Evolutionary conservation across 768 basidiomycete species (phyloP), one percentile per base, ranked within the genome.

Genomic region (Termitomyces sp.): DNA sequence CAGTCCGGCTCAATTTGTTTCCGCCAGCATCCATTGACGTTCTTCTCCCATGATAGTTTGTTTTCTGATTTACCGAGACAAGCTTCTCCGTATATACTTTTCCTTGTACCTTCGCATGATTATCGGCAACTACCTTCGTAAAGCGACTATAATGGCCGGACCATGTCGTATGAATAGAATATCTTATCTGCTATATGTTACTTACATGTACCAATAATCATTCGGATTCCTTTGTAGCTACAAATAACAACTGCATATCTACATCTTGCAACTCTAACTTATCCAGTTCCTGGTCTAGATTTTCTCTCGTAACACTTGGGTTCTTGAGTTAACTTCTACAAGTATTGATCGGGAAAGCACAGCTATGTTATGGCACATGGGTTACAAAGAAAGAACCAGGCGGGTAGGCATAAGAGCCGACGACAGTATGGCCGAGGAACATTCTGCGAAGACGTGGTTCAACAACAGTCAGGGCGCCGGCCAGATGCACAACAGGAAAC

Each of bases 1-100:
- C 65, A 70, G 59, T 70, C 64, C 56, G 45, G 4, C 8, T 58
- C 66, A 50, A 68, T 70, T 63, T 64, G 53, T 38, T 17, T 23
- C 35, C 26, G 21, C 38, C 30, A 19, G 28, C 51, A 31, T 30
- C 49, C 28, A 55, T 28, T 58, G 21, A 50, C 54, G 31, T 28
- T 60, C 45, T 53, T 48, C 50, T 26, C 31, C 35, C 33, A 35
- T 55, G 46, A n/a, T 56, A 66, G 63, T 66, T 61, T 50, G 55
- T 64, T 49, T 66, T 62, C 40, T 62, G 40, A 59, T 53, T 52
- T 56, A 49, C 43, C 30, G 28, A 48, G 21, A 26, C 35, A 44
- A 55, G 40, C 31, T 51, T 48, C 35, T 15, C 26, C 11, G 17
- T 42, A 38, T 31, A 46, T 43, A 44, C 30, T 26, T 37, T 30